phyloP scores from a whole-genome alignment of 148 eudicot species.

The Chenopodium berlandieri region DNA sequence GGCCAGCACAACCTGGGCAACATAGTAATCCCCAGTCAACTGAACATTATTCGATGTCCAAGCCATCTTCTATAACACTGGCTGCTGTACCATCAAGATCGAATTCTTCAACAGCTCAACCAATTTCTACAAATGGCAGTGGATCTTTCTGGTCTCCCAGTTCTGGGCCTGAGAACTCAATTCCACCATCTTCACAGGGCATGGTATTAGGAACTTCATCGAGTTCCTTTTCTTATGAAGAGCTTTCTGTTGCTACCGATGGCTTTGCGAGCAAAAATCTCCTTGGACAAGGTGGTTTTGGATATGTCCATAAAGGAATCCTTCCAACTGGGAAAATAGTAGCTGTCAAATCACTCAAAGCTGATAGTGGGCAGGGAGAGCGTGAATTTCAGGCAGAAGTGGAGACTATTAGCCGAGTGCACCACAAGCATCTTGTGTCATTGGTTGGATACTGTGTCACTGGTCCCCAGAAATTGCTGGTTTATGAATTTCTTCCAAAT shows the following conservation, averaged over 20 bases:
- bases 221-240: conserved; percentile 73
- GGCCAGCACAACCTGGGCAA: conserved; percentile 52
- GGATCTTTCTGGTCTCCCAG: conserved; percentile 63
- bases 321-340: conserved; percentile 89
- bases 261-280: conserved; percentile 83
- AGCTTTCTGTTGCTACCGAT: conserved; percentile 80
- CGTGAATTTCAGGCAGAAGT: conserved; percentile 96
- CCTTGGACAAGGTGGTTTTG: conserved; percentile 97
- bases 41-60: conserved; percentile 44
- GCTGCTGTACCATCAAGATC: conserved; percentile 40
- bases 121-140: conserved; percentile 50
- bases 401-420: conserved; percentile 95
- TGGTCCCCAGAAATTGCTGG: conserved; percentile 77
- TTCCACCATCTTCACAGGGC: conserved; percentile 58
- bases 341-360: conserved; percentile 85
- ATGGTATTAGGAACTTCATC: conserved; percentile 56
- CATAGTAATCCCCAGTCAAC: conserved; percentile 30
- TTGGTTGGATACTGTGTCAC: conserved; percentile 85
- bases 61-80: conserved; percentile 40
- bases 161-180: conserved; percentile 47
- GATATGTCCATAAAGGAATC: conserved; percentile 83
- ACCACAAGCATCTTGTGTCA: conserved; percentile 96
- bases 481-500: conserved; percentile 85
- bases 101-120: conserved; percentile 34
- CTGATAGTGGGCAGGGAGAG: conserved; percentile 92